Base-by-base conservation (phyloP, 2,329 filamentous ascomycete species). In the Xylariaceae sp. region DNA sequence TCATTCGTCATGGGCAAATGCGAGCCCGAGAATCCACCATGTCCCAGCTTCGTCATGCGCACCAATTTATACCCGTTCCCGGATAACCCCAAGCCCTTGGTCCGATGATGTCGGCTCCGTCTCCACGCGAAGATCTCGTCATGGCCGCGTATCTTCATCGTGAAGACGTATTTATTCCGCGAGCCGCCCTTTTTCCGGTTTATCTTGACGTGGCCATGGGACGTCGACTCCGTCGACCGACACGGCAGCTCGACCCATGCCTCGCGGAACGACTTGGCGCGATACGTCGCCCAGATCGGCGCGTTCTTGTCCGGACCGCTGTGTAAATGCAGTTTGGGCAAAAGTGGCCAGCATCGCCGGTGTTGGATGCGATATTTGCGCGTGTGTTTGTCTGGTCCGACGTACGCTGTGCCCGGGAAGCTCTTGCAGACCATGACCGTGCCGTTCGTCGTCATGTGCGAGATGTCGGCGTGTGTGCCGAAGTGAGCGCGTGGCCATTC, bases 121-220 rank as follows among this genome's bases (percentile, higher is more conserved):
- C 62, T 56, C 60, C 60, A 62, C 44, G 52, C 62, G 3, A 64
- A 62, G 1, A 55, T 57, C 57, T 58, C 57, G 45, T 60, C 30
- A 4, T 10, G 45, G 1, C 55, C 55, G 4, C 30, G n/a, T 7
- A 64, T 30, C 7, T 10, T 54, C 60, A 62, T 60, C 9, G 57
- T 56, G 34, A 64, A 64, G 35, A 55, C 57, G 55, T 59, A 62
- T 8, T 55, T 59, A 35, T 61, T 58, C 30, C 30, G 47, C 18
- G n/a, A 51, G 1, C 60, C 57, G 15, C 50, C 57, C 1, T 44
- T 39, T 23, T 57, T 62, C 42, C 60, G 57, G 35, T 1, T 8
- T 18, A 62, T 35, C 42, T 62, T 56, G 8, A 62, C 57, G 11
- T 50, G 51, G 18, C 60, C 57, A 15, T 62, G 54, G 1, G 17